A percentile compares a stretch with the other conserved stretches of the same genome.
Evolutionary conservation across 441 rosid genomes (phyloP).

Genomic region (Populus hybrid): DNA sequence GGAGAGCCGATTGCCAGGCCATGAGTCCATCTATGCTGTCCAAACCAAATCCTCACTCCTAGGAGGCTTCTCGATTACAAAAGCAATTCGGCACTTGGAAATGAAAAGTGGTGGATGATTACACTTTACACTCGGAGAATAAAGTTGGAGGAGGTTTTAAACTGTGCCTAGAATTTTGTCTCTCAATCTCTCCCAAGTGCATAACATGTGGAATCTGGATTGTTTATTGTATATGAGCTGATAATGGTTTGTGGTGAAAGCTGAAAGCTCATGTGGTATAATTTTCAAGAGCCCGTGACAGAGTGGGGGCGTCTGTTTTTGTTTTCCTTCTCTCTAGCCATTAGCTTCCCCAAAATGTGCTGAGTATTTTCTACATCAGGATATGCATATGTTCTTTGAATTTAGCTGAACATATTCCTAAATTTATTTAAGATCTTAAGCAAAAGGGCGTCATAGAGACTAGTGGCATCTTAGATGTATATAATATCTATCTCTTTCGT

Average conservation of each 20-base stretch:
- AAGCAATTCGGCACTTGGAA: slow-evolving; percentile 20
- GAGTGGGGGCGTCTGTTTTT: background rate
- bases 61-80: slow-evolving; percentile 35
- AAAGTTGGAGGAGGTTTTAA: background rate
- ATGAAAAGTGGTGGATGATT: slow-evolving; percentile 19
- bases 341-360: too few species aligned
- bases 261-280: too few species aligned
- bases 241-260: too few species aligned
- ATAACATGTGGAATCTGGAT: too few species aligned
- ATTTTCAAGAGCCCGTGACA: too few species aligned
- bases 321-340: too few species aligned
- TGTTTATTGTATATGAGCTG: too few species aligned
- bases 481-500: too few species aligned
- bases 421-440: background rate
- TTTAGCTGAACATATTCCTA: background rate
- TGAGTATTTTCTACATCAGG: background rate
- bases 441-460: background rate
- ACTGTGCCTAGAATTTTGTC: background rate
- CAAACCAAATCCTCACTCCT: slow-evolving; percentile 19
- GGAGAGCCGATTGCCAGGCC: slow-evolving; percentile 16
- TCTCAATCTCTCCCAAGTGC: too few species aligned
- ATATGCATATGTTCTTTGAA: background rate
- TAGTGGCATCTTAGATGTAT: too few species aligned
- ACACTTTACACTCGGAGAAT: slow-evolving; percentile 13
- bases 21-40: slow-evolving; percentile 18